Percentiles rank a stretch among this genome's conserved stretches.
phyloP scores from a whole-genome alignment of 164 flowering plant genomes.

The Liquidambar formosana region DNA sequence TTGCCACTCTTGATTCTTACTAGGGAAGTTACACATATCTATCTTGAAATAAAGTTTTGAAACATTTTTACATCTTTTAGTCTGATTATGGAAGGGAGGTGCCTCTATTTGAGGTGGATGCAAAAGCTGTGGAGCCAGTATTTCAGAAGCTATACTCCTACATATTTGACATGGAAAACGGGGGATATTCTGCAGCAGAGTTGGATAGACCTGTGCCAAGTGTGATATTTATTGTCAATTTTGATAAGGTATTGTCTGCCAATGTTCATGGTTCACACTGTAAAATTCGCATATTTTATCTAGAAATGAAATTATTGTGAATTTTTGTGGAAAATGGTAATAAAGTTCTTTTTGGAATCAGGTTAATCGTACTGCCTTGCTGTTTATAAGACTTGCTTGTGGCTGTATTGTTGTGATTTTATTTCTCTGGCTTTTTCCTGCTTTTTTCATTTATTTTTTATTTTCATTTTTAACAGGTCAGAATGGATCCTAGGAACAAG shows the following conservation, averaged over 20 bases:
- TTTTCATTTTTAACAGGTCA: conserved; percentile 50
- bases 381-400: background rate
- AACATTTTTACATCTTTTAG: conserved; percentile 32
- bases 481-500: conserved; percentile 94
- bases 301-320: background rate
- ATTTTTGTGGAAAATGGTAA: too few relatives aligned
- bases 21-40: conserved; percentile 1
- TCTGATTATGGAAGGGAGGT: conserved; percentile 88
- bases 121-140: conserved; percentile 74
- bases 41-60: conserved; percentile 4
- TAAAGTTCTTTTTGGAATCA: too few relatives aligned
- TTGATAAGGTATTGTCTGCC: conserved; percentile 73
- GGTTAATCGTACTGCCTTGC: too few relatives aligned
- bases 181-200: conserved; percentile 40
- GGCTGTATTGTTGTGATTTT: background rate
- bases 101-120: conserved; percentile 87
- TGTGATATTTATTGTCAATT: conserved; percentile 89
- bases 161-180: conserved; percentile 64
- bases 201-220: conserved; percentile 68
- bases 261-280: background rate
- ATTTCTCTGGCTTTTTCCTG: background rate
- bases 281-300: too few relatives aligned
- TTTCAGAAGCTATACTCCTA: conserved; percentile 78
- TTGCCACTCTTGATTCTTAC: conserved; percentile 1
- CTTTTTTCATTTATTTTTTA: too few relatives aligned